Evolutionary conservation across 192 early-diverging fungal species (phyloP), one percentile per base, ranked within the genome.

Genomic region (Glomus cerebriforme): DNA sequence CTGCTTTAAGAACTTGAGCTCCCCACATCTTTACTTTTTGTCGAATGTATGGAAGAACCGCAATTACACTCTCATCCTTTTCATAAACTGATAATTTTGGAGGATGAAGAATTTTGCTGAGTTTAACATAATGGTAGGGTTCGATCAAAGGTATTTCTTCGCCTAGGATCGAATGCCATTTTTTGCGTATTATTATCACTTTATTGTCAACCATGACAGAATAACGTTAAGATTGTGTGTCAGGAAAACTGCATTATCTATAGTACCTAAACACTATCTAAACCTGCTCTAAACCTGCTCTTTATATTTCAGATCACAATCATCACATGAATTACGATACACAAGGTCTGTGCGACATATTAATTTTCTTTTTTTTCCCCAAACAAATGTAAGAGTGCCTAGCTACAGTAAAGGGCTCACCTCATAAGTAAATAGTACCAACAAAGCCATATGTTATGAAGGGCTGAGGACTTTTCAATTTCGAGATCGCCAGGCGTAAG

Each of bases 21-120:
- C 63, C 63, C 63, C 76, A 78, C 76, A 67, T 78, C 67, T 78
- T 78, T 19, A 78, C 63, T 63, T 64, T 78, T 8, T 78, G 76
- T 1, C 7, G 39, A 63, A 78, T 35, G 67, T 67, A 78, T 9
- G 59, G 75, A 29, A 77, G 75, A 47, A 77, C 60, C 22, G 8
- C 13, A 22, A 24, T 35, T 26, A 78, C 35, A 45, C 76, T 58
- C 15, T 9, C 35, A 17, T 3, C 26, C 24, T 17, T 78, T 22
- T 78, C 47, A 43, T 31, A 6, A 27, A 63, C 62, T 22, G 59
- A 17, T 22, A 78, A 34, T 64, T 66, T 43, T 63, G 76, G 76
- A 19, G 32, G 9, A 19, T 63, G 6, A 29, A 78, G 13, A 31
- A 62, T 78, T 22, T 19, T 19, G 47, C 62, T 17, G 22, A 78